These are phyloP conservation scores for Phialocephala sp. DNA, from an alignment of 2,329 filamentous ascomycete genomes.

Conservation along the genomic window DNA sequence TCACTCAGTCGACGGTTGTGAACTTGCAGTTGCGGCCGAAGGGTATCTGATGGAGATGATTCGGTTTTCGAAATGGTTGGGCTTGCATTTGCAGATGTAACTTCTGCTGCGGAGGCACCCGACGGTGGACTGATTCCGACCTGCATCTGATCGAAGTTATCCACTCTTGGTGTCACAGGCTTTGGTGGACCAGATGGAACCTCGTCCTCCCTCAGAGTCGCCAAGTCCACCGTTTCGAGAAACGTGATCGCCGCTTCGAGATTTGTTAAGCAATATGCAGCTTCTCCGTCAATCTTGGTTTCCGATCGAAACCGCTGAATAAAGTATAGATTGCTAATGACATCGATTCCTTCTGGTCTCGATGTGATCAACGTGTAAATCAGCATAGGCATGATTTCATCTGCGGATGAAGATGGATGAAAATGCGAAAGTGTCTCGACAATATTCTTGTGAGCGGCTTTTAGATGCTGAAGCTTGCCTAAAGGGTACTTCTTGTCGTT, in stretches of 20 bases:
- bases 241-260: slow-evolving; percentile 95
- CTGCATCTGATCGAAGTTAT: slow-evolving; percentile 37
- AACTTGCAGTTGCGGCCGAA: slow-evolving; percentile 45
- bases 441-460: slow-evolving; percentile 89
- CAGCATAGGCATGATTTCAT: slow-evolving; percentile 95
- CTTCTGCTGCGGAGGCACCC: slow-evolving; percentile 29
- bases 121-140: slow-evolving; percentile 43
- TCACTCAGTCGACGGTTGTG: slow-evolving; percentile 83
- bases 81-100: slow-evolving; percentile 35
- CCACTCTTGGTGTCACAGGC: slow-evolving; percentile 52
- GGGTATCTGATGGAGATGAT: slow-evolving; percentile 39
- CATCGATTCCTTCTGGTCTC: slow-evolving; percentile 81
- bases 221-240: slow-evolving; percentile 91
- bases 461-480: slow-evolving; percentile 88
- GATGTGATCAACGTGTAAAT: slow-evolving; percentile 96
- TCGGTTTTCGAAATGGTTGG: slow-evolving; percentile 44
- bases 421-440: slow-evolving; percentile 80
- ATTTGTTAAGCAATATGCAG: slow-evolving; percentile 95
- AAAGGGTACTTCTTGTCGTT: slow-evolving; percentile 85
- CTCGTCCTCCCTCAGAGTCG: slow-evolving; percentile 84
- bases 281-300: slow-evolving; percentile 87
- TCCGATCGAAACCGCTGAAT: slow-evolving; percentile 91
- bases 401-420: slow-evolving; percentile 83
- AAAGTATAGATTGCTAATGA: slow-evolving; percentile 94
- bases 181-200: slow-evolving; percentile 70